phyloP scores from a whole-genome alignment of 495 filamentous ascomycete genomes.

The Apodospora peruviana region DNA sequence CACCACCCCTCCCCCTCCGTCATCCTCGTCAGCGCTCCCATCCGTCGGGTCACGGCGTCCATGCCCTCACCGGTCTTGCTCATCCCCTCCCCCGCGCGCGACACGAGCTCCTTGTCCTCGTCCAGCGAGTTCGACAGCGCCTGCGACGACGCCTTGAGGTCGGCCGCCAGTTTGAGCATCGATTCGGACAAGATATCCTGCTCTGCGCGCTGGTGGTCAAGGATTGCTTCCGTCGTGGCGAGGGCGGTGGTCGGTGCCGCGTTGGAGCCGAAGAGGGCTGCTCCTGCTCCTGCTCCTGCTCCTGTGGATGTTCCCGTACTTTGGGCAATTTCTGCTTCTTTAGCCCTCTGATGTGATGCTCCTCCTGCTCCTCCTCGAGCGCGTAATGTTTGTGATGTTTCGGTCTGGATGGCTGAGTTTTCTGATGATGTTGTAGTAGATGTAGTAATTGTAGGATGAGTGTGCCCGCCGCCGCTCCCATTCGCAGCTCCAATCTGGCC shows the following conservation, averaged over 20 bases:
- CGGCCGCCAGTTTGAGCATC: constrained; percentile 68
- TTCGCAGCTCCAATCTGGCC: too few relatives aligned
- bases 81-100: constrained; percentile 63
- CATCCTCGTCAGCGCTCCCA: constrained; percentile 68
- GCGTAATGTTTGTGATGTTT: constrained; percentile 20
- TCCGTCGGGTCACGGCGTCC: constrained; percentile 64
- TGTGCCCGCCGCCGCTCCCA: too few relatives aligned
- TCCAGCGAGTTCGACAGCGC: constrained; percentile 66
- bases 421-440: too few relatives aligned
- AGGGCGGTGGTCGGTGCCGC: constrained; percentile 4
- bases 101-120: constrained; percentile 64
- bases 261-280: constrained; percentile 31
- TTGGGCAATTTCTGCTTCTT: background rate
- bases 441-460: too few relatives aligned
- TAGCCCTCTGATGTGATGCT: constrained; percentile 4
- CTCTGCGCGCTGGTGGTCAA: constrained; percentile 68
- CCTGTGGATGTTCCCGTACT: background rate
- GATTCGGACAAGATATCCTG: constrained; percentile 81
- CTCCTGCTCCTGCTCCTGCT: constrained; percentile 4
- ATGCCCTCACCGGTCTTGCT: constrained; percentile 70
- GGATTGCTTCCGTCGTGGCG: constrained; percentile 53
- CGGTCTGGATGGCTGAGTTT: too few relatives aligned
- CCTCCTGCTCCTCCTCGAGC: constrained; percentile 9
- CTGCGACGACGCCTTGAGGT: constrained; percentile 69
- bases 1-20: constrained; percentile 84